phyloP scores from a whole-genome alignment of 768 basidiomycete species.

The Mrakia frigida region DNA sequence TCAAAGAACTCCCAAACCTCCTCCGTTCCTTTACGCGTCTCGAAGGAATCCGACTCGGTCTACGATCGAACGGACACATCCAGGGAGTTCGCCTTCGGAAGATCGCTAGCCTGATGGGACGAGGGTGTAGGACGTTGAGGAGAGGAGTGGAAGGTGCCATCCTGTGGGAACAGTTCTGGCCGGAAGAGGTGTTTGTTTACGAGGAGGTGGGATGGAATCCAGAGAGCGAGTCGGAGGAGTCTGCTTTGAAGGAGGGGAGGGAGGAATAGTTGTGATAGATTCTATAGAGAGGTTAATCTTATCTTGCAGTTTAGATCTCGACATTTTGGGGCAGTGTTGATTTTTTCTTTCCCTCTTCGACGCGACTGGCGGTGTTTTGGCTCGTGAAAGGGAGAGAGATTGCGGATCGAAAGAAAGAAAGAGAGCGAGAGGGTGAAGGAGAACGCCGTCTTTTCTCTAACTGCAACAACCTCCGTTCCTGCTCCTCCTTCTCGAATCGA shows the following conservation, averaged over 20 bases:
- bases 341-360: not conserved
- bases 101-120: not conserved
- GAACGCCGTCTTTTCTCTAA: not conserved
- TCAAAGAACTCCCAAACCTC: not conserved
- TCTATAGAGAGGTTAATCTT: too few relatives aligned
- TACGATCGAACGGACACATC: not conserved
- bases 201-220: not conserved
- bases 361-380: not conserved
- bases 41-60: not conserved
- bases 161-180: not conserved
- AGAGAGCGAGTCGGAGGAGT: not conserved
- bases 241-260: not conserved
- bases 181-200: too few relatives aligned
- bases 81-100: not conserved
- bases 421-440: not conserved
- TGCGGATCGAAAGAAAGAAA: not conserved
- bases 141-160: not conserved
- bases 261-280: not conserved
- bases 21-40: not conserved
- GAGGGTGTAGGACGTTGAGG: not conserved
- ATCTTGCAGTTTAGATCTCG: too few relatives aligned
- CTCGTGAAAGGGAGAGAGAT: not conserved
- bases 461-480: too few relatives aligned
- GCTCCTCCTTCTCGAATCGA: too few relatives aligned
- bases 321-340: not conserved